Evolutionary conservation across 176 grass and related monocot genomes (phyloP), one percentile per base, ranked within the genome.

Genomic region (Juncus inflexus): DNA sequence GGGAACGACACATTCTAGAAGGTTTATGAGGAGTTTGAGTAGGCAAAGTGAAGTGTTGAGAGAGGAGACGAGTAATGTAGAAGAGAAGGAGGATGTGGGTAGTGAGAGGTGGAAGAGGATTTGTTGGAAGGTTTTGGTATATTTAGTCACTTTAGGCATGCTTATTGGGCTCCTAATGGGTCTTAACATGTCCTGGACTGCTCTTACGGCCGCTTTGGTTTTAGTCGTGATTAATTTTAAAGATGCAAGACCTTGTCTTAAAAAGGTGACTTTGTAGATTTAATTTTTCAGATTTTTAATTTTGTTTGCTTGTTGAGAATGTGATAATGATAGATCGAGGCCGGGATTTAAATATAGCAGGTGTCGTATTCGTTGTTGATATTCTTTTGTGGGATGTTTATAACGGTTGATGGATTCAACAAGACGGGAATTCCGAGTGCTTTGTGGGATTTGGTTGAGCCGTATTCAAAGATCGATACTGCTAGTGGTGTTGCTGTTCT

Each of bases 331-430:
- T 47, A 65, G 52, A 58, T 40, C n/a, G 72, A 61, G 64, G n/a
- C n/a, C n/a, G 19, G 19, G 19, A 28, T 28, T 28, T 28, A 1
- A 28, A 41, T 6, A 51, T 41, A 12, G 10, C 79, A 96, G 91
- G 91, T 96, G 36, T 96, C 91, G 15, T 96, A 96, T 57, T 96
- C 91, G 1, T 35, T 96, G 76, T 54, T 96, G 50, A 88, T 96
- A 63, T 96, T 96, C 67, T 96, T 96, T 60, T 88, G 87, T 10
- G 91, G 91, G 49, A 96, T 96, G 91, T 96, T 96, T 76, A 96
- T 96, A 42, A 96, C 91, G 0, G 91, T 96, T 1, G 87, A 91
- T 52, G 91, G 91, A 0, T 96, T 96, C 72, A 96, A 96, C 68
- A 87, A 81, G 78, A 97, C 92, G 0, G 92, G 92, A 15, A 89